A percentile compares a stretch with the other conserved stretches of the same genome.
Evolutionary conservation across 345 rosid genomes (phyloP).

Genomic region (Ailanthus altissimus): DNA sequence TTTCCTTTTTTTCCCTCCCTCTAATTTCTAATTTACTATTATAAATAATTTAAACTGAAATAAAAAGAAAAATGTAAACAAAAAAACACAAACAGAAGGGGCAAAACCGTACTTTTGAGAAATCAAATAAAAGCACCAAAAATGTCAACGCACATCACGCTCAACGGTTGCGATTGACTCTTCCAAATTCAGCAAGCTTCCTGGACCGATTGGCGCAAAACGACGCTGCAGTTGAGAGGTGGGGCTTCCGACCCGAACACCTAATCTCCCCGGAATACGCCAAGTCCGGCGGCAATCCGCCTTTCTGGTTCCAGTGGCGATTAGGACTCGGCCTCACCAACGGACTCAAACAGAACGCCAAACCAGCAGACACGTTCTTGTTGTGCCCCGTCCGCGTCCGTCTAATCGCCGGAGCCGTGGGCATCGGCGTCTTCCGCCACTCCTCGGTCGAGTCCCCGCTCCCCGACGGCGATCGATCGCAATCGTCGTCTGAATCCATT

Average conservation of each 20-base stretch:
- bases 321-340: constrained; percentile 88
- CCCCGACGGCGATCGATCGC: constrained; percentile 37
- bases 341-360: constrained; percentile 87
- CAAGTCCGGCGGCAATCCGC: constrained; percentile 48
- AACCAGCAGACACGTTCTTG: constrained; percentile 56
- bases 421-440: constrained; percentile 43
- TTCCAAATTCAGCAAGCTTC: constrained; percentile 88
- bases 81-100: constrained; percentile 20
- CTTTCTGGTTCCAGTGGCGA: constrained; percentile 60
- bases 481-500: constrained; percentile 35
- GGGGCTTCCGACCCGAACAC: constrained; percentile 50
- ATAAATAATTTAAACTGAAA: background rate
- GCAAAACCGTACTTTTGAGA: constrained; percentile 32
- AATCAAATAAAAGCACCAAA: background rate
- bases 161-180: constrained; percentile 69
- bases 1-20: background rate
- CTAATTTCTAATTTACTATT: background rate
- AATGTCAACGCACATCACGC: constrained; percentile 32
- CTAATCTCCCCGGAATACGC: constrained; percentile 52
- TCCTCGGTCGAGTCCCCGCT: constrained; percentile 46
- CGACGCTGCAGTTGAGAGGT: constrained; percentile 69
- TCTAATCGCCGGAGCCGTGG: constrained; percentile 36
- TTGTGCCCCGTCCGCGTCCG: constrained; percentile 29
- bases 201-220: constrained; percentile 75
- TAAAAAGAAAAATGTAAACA: background rate